Evolutionary conservation across 257 asterid species (phyloP).

Genomic region (Datura wrightii): DNA sequence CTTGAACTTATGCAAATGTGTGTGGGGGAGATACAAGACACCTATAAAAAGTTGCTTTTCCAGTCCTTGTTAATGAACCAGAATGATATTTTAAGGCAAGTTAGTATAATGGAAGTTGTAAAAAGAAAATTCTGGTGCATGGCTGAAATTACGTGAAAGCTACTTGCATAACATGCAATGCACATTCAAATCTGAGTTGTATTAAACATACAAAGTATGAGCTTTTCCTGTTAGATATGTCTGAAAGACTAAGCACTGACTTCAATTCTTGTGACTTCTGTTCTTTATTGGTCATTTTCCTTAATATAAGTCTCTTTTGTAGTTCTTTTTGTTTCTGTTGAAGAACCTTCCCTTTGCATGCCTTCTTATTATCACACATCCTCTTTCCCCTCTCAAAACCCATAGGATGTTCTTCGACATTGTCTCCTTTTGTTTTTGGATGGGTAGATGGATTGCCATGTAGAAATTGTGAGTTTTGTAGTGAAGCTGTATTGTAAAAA

Average conservation of each 20-base stretch:
- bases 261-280: neutral
- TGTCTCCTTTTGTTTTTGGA: neutral
- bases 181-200: neutral
- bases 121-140: neutral
- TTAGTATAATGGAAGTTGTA: neutral
- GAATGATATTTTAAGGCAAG: constrained; percentile 9
- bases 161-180: neutral
- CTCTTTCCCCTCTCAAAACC: neutral
- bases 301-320: neutral
- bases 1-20: neutral
- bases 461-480: neutral
- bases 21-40: neutral
- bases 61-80: neutral
- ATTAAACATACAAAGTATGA: neutral
- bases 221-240: neutral
- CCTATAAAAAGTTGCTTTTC: neutral
- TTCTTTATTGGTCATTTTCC: constrained; percentile 3
- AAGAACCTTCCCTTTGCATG: neutral
- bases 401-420: neutral
- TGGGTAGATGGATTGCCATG: neutral
- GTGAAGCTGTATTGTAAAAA: neutral
- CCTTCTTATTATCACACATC: neutral
- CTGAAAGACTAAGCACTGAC: neutral
- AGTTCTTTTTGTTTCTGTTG: constrained; percentile 3
- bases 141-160: neutral